Evolutionary conservation across 2,329 filamentous ascomycete species (phyloP).

Genomic region (Lasiodiplodia hormozganensis): DNA sequence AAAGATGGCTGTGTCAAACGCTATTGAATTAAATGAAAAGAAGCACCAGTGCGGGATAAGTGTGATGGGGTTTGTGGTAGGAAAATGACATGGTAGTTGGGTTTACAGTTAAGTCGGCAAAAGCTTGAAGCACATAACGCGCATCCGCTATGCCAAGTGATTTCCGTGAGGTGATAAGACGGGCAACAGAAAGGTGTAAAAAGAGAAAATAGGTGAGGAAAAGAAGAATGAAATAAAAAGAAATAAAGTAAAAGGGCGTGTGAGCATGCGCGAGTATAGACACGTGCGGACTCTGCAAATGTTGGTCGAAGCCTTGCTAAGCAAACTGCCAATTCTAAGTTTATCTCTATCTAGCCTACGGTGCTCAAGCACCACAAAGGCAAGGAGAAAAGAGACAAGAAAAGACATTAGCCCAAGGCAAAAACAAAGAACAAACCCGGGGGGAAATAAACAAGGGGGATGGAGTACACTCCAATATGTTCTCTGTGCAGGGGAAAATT

Average conservation of each 20-base stretch:
- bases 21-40: constrained; percentile 14
- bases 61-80: not conserved
- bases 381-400: not conserved
- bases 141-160: constrained; percentile 19
- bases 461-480: not conserved
- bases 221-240: not conserved
- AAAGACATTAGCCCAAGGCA: constrained; percentile 23
- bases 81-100: not conserved
- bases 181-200: not conserved
- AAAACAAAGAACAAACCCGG: not conserved
- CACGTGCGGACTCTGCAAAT: not conserved
- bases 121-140: constrained; percentile 13
- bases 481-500: not conserved
- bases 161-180: not conserved
- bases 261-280: not conserved
- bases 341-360: constrained; percentile 20
- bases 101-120: not conserved
- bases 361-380: constrained; percentile 1
- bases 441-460: constrained; percentile 7
- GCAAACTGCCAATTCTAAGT: constrained; percentile 22
- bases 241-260: not conserved
- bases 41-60: not conserved
- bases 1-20: not conserved
- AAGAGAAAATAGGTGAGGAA: not conserved
- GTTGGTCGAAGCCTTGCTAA: not conserved